Conservation (phyloP, 768 basidiomycete species). For the Flagelloscypha sp. region DNA sequence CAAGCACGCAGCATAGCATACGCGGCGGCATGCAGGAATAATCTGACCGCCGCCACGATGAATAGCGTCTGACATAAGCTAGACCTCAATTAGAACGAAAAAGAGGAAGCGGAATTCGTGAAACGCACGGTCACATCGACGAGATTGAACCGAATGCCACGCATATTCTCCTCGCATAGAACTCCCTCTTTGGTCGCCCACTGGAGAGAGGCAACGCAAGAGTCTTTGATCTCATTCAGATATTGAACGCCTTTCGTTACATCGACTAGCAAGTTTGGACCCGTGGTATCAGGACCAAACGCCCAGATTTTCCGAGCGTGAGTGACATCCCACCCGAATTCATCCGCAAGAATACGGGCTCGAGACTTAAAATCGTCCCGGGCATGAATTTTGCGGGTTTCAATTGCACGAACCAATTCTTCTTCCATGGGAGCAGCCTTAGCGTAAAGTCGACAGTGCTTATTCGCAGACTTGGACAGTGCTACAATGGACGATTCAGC, state of each 20-base stretch:
- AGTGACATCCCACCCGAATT: conserved; percentile 64
- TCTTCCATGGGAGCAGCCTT: conserved; percentile 55
- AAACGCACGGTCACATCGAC: conserved; percentile 45
- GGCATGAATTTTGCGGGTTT: conserved; percentile 49
- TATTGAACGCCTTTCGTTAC: conserved; percentile 66
- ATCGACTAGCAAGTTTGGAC: conserved; percentile 60
- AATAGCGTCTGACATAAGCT: conserved; percentile 64
- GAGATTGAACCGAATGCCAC: conserved; percentile 59
- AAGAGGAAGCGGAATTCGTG: neutral
- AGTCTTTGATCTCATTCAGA: conserved; percentile 69
- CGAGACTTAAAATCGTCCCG: conserved; percentile 64
- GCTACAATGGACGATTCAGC: conserved; percentile 60
- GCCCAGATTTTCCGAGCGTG: conserved; percentile 67
- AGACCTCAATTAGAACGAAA: neutral
- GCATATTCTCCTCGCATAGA: conserved; percentile 60
- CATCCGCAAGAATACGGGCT: conserved; percentile 58
- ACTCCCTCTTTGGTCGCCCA: conserved; percentile 67
- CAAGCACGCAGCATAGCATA: conserved; percentile 55
- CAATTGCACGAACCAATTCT: conserved; percentile 54
- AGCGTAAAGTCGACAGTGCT: conserved; percentile 62
- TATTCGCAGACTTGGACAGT: conserved; percentile 67
- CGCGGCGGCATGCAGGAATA: conserved; percentile 59
- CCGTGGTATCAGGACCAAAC: conserved; percentile 63
- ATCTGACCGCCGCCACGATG: conserved; percentile 66
- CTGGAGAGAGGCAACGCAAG: conserved; percentile 65